A percentile compares a stretch with the other conserved stretches of the same genome.
Evolutionary conservation across 495 filamentous ascomycete species (phyloP).

Genomic region (Trichocladium antarcticum): DNA sequence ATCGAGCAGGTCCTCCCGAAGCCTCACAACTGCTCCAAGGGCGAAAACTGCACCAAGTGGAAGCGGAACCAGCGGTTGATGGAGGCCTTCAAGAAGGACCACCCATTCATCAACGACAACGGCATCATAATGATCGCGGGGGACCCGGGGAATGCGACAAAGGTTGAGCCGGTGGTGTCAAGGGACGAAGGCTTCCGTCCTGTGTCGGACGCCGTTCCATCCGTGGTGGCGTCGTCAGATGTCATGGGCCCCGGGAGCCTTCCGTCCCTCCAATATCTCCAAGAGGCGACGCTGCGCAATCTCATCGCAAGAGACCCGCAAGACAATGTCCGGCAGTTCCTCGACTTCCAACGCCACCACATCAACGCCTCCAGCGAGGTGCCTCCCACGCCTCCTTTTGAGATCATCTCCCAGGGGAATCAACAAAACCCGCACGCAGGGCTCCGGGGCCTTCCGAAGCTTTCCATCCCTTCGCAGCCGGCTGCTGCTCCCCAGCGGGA

Average conservation of each 20-base stretch:
- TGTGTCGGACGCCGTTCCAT: conserved; percentile 56
- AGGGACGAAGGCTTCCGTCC: conserved; percentile 41
- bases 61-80: conserved; percentile 60
- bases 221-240: conserved; percentile 84
- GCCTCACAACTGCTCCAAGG: conserved; percentile 77
- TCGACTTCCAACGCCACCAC: conserved; percentile 61
- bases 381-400: conserved; percentile 45
- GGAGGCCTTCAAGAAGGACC: conserved; percentile 54
- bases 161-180: conserved; percentile 40
- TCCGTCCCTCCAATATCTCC: conserved; percentile 53
- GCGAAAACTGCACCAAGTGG: conserved; percentile 76
- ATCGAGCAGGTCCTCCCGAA: conserved; percentile 84
- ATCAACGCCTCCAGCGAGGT: conserved; percentile 41
- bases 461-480: conserved; percentile 39
- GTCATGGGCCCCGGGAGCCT: conserved; percentile 56
- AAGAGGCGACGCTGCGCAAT: conserved; percentile 56
- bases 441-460: conserved; percentile 47
- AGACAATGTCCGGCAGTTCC: conserved; percentile 82
- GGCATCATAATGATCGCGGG: conserved; percentile 54
- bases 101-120: conserved; percentile 48
- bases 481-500: conserved; percentile 7
- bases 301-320: conserved; percentile 67
- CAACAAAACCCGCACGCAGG: conserved; percentile 31
- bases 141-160: conserved; percentile 59
- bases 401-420: conserved; percentile 30